Base-by-base conservation (phyloP, 2,329 filamentous ascomycete species). In the Penicillium sp. region DNA sequence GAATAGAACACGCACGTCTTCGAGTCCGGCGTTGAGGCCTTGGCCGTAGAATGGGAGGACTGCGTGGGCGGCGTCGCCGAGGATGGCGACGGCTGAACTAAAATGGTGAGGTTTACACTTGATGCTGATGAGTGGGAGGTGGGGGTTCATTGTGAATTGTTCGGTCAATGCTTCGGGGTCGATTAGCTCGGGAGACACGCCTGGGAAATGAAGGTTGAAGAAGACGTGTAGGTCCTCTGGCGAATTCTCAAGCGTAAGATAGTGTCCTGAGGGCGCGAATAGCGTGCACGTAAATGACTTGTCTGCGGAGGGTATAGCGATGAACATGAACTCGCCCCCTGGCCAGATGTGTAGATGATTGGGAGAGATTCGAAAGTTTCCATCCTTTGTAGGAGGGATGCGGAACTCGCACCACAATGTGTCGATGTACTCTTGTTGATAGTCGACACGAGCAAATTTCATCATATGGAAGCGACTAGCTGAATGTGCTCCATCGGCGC, bases 11-110 rank as follows among this genome's bases (percentile, higher is more conserved):
- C 84, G 80, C 9, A 98, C 88, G 55, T 95, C 90, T 67, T 98
- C 92, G 28, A 98, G 77, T 0, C 92, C 92, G 0, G 92, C 85
- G 57, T 98, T 98, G 81, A 98, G 93, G 25, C 92, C 92, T 63
- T 98, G 92, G 0, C 92, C 92, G 62, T 96, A 98, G 65, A 98
- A 98, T 0, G 92, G 92, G 0, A 98, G 88, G 82, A 98, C 95
- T 40, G 93, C 92, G 61, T 98, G 92, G 0, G 92, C 89, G 6
- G 92, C 88, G 60, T 98, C 92, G 41, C 92, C 92, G 23, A 98
- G 61, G 32, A 98, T 86, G 42, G 94, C 87, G 20, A 76, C 87
- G 0, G 80, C 84, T 15, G 79, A 79, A 33, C 68, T 72, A 67
- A 79, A 87, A 68, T 95, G 87, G 65, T 96, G 85, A 0, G 92